Percentiles rank a stretch among this genome's conserved stretches.
phyloP scores from a whole-genome alignment of 306 rosid genomes.

The Bauhinia variegata region DNA sequence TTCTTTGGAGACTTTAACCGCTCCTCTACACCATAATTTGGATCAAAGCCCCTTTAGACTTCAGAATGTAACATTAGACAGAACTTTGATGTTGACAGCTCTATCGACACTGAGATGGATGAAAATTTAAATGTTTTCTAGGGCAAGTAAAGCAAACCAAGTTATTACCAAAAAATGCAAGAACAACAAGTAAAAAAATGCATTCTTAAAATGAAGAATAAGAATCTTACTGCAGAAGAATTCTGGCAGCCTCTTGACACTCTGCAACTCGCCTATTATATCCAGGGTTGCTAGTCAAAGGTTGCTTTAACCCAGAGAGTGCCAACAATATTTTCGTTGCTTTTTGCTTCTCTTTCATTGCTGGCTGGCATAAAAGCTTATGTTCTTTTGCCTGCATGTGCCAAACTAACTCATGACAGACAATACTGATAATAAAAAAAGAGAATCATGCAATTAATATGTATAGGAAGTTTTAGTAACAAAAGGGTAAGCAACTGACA shows the following conservation, averaged over 20 bases:
- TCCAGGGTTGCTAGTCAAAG: conserved; percentile 79
- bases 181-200: background rate
- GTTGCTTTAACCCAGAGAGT: conserved; percentile 88
- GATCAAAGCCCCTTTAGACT: background rate
- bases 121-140: conserved; percentile 13
- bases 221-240: conserved; percentile 68
- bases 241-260: conserved; percentile 83
- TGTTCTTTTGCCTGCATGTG: conserved; percentile 76
- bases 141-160: conserved; percentile 8
- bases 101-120: conserved; percentile 12
- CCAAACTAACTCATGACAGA: conserved; percentile 39
- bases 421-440: conserved; percentile 14
- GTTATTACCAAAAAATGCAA: background rate
- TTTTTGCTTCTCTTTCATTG: conserved; percentile 48
- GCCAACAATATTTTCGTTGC: conserved; percentile 77
- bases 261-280: conserved; percentile 85
- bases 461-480: conserved; percentile 16
- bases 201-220: conserved; percentile 3
- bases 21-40: background rate
- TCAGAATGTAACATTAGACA: background rate
- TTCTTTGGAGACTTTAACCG: background rate
- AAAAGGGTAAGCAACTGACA: conserved; percentile 30
- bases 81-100: conserved; percentile 3
- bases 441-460: background rate
- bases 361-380: conserved; percentile 59